A percentile compares a stretch with the other conserved stretches of the same genome.
These are phyloP conservation scores for Paulownia fortunei DNA, from an alignment of 257 asterid genomes.

Conservation along the genomic window DNA sequence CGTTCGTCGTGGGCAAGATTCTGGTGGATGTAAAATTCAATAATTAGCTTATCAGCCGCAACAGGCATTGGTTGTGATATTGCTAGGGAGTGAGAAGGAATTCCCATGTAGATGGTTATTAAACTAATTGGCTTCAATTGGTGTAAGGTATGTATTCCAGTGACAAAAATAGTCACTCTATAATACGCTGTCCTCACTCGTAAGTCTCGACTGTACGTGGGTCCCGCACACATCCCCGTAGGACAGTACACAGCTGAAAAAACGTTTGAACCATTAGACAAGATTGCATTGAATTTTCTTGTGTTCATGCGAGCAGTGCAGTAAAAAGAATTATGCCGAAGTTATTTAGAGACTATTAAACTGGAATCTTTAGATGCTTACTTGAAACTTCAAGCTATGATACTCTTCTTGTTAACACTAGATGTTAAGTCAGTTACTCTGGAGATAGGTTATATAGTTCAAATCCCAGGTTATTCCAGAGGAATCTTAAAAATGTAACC, in stretches of 20 bases:
- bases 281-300: not conserved
- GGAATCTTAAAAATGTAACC: not conserved
- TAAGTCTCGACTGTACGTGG: not conserved
- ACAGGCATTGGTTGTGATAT: not conserved
- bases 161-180: not conserved
- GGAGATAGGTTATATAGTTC: not conserved
- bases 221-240: not conserved
- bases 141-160: slow-evolving; percentile 21
- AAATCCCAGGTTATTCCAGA: not conserved
- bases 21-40: slow-evolving; percentile 87
- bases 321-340: not conserved
- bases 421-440: not conserved
- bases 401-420: not conserved
- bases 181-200: not conserved
- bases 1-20: slow-evolving; percentile 73
- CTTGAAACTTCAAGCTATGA: not conserved
- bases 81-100: not conserved
- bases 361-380: not conserved
- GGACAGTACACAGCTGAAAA: not conserved
- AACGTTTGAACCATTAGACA: not conserved
- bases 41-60: slow-evolving; percentile 32
- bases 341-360: not conserved
- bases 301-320: not conserved
- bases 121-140: not conserved
- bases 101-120: slow-evolving; percentile 16